These are phyloP conservation scores for Abelmoschus esculentus DNA, from an alignment of 345 rosid genomes.

Conservation along the genomic window DNA sequence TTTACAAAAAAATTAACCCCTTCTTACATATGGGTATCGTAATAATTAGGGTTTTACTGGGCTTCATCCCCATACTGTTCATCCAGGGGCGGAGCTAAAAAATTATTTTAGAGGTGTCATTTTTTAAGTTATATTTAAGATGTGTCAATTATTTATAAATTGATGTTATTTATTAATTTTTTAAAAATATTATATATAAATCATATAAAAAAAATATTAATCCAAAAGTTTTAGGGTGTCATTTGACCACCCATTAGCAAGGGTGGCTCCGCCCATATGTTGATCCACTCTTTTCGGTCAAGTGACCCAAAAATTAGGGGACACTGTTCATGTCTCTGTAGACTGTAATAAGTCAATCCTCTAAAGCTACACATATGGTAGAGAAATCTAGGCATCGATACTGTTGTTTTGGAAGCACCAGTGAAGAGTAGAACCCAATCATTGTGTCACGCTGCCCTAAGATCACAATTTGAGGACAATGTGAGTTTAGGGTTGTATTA, in stretches of 20 bases:
- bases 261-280: no score
- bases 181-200: no score
- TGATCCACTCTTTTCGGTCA: slow-evolving; percentile 27
- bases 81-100: no score
- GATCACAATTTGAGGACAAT: not conserved
- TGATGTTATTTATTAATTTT: no score
- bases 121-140: no score
- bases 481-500: slow-evolving; percentile 8
- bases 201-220: no score
- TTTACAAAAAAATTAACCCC: not conserved
- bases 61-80: slow-evolving; percentile 32
- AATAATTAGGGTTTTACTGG: slow-evolving; percentile 15
- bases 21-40: not conserved
- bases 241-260: no score
- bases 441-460: slow-evolving; percentile 15
- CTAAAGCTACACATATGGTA: not conserved
- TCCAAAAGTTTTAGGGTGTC: no score
- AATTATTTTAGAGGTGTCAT: no score
- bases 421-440: slow-evolving; percentile 10
- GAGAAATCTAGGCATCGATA: slow-evolving; percentile 24
- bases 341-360: not conserved
- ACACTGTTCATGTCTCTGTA: slow-evolving; percentile 7
- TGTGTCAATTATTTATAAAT: no score
- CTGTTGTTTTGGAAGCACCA: not conserved
- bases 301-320: slow-evolving; percentile 28